Evolutionary conservation across 1,284 basidiomycete species (phyloP), one percentile per base, ranked within the genome.

Genomic region (Pisolithus thermaeus): DNA sequence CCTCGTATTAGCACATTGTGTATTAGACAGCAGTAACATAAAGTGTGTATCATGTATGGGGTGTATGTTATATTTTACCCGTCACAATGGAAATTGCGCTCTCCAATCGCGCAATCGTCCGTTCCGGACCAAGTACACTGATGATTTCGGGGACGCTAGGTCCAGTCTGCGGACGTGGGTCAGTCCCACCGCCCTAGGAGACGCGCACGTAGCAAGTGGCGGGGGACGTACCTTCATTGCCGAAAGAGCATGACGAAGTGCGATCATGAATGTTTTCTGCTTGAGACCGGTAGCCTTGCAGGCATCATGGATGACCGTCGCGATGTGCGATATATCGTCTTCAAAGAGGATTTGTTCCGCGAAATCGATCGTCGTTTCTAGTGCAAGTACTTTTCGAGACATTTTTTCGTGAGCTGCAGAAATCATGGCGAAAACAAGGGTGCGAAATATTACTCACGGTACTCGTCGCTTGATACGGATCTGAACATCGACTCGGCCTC

Each of bases 181-280:
- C 16, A 28, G 46, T 14, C 28, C 9, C 8, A 9, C 28, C 9
- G 28, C 28, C 18, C 2, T 30, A 30, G 25, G 25, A 7, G 25
- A 27, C 6, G 25, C 6, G 25, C 4, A 27, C 7, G 25, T 27
- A 27, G 25, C 25, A 7, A 45, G 22, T 25, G 4, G 25, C 32
- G 37, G 32, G 14, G 5, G 20, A 65, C 76, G 27, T 49, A 89
- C 92, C 79, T 88, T 90, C 70, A 81, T 79, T 1, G 84, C 91
- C 0, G 87, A 92, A 55, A 95, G 67, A 3, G 86, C 87, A 60
- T 90, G 81, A 46, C 93, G 71, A 41, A 94, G 65, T 0, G 81
- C 77, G 2, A 78, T 84, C 81, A 92, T 84, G 54, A 89, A 79
- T 14, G 73, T 59, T 51, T 80, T 86, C 40, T 71, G 72, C 49